Evolutionary conservation across 768 basidiomycete species (phyloP).

Genomic region (Phaeotremella skinneri): DNA sequence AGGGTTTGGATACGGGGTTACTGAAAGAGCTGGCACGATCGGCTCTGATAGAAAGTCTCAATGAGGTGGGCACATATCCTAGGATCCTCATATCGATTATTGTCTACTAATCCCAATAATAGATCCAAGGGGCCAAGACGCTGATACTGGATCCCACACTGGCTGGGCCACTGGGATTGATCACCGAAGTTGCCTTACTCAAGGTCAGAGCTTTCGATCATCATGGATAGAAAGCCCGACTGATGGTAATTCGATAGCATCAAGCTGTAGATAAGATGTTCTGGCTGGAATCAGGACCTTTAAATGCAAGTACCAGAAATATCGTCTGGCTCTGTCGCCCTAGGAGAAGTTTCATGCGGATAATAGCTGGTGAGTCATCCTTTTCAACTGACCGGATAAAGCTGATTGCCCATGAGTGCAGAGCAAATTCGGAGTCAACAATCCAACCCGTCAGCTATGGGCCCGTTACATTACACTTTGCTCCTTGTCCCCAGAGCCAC

Average conservation of each 20-base stretch:
- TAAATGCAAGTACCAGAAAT: conserved; percentile 78
- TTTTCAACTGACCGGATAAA: background rate
- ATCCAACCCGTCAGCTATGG: conserved; percentile 49
- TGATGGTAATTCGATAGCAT: conserved; percentile 59
- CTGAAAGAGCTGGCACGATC: conserved; percentile 77
- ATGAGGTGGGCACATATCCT: conserved; percentile 50
- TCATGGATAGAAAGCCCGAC: background rate
- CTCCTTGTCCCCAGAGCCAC: conserved; percentile 85
- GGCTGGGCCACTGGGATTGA: conserved; percentile 85
- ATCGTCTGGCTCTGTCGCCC: conserved; percentile 92
- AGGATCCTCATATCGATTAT: background rate
- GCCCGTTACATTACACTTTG: conserved; percentile 79
- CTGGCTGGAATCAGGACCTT: conserved; percentile 89
- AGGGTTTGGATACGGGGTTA: conserved; percentile 38
- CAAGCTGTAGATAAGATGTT: conserved; percentile 99
- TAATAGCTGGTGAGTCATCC: conserved; percentile 81
- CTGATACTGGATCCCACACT: conserved; percentile 85
- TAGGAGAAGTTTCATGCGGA: conserved; percentile 75
- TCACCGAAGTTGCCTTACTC: conserved; percentile 88
- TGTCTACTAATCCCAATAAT: background rate
- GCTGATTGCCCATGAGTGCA: conserved; percentile 49
- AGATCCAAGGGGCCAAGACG: conserved; percentile 76
- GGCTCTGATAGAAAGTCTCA: conserved; percentile 77
- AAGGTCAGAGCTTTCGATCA: conserved; percentile 62
- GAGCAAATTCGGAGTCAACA: conserved; percentile 88